Conservation (phyloP, 2,329 filamentous ascomycete species). For the Pseudodiploospora longispora region DNA sequence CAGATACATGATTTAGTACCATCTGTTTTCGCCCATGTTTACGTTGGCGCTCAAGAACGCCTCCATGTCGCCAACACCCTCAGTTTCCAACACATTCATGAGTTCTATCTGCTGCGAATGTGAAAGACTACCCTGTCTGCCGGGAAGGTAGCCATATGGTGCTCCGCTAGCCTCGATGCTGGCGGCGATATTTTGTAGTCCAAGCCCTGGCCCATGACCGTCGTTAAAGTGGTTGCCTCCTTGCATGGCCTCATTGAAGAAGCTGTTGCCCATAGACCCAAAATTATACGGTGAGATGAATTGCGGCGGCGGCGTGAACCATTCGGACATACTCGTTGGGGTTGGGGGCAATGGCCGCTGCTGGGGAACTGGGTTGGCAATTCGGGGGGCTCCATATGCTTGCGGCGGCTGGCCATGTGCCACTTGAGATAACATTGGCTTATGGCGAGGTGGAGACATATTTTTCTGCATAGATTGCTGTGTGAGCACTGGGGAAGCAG, state of each 20-base stretch:
- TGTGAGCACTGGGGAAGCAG: slow-evolving; percentile 18
- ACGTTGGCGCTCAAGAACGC: slow-evolving; percentile 42
- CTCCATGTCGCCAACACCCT: slow-evolving; percentile 55
- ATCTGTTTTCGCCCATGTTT: slow-evolving; percentile 20
- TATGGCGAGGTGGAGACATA: slow-evolving; percentile 23
- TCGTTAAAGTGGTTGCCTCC: slow-evolving; percentile 18
- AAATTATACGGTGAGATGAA: slow-evolving; percentile 47
- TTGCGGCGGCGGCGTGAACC: slow-evolving; percentile 45
- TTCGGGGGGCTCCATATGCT: slow-evolving; percentile 33
- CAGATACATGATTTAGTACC: slow-evolving; percentile 19
- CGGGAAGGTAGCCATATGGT: slow-evolving; percentile 29
- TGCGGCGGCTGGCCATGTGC: slow-evolving; percentile 7
- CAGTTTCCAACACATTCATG: slow-evolving; percentile 69
- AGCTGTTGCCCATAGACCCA: slow-evolving; percentile 30
- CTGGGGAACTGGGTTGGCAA: slow-evolving; percentile 25
- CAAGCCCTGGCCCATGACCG: slow-evolving; percentile 21
- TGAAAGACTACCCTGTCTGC: slow-evolving; percentile 61
- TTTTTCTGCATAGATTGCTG: slow-evolving; percentile 17
- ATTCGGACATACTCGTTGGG: slow-evolving; percentile 36
- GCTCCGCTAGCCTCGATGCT: slow-evolving; percentile 15
- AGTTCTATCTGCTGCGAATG: slow-evolving; percentile 77
- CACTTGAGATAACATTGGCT: slow-evolving; percentile 12
- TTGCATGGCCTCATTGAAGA: slow-evolving; percentile 32
- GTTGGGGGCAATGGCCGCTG: slow-evolving; percentile 37
- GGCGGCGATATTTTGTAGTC: slow-evolving; percentile 22